phyloP scores from a whole-genome alignment of 1,139 yeast species.

The Saccharomyces hybrid region DNA sequence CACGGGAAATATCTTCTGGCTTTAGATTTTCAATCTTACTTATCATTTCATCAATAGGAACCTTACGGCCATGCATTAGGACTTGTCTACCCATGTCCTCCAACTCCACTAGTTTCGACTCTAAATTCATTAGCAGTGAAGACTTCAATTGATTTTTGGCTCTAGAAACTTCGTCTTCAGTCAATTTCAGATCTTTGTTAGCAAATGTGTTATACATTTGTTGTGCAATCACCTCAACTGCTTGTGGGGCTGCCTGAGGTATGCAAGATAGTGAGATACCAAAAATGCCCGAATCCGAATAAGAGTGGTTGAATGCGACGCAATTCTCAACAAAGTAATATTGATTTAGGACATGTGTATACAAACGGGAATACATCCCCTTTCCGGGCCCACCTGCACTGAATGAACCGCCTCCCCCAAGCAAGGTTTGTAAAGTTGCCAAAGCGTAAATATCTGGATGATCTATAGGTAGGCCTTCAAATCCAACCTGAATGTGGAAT shows the following conservation, averaged over 20 bases:
- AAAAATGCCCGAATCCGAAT: constrained; percentile 82
- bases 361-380: constrained; percentile 94
- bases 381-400: constrained; percentile 99
- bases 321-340: constrained; percentile 90
- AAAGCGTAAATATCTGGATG: constrained; percentile 86
- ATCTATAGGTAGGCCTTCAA: constrained; percentile 78
- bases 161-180: constrained; percentile 66
- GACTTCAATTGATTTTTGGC: constrained; percentile 90
- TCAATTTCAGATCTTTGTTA: constrained; percentile 46
- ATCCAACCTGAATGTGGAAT: constrained; percentile 80
- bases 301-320: constrained; percentile 81
- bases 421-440: constrained; percentile 80
- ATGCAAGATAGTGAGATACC: constrained; percentile 82
- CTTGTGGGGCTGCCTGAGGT: constrained; percentile 78
- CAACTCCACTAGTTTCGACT: constrained; percentile 80
- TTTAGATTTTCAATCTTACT: constrained; percentile 61
- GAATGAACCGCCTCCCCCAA: constrained; percentile 98
- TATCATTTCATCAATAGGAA: constrained; percentile 82
- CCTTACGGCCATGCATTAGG: constrained; percentile 70
- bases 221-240: constrained; percentile 72
- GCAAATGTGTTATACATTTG: constrained; percentile 63
- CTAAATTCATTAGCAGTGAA: constrained; percentile 88
- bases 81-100: constrained; percentile 96
- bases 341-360: constrained; percentile 84
- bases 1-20: constrained; percentile 58